Evolutionary conservation across 192 early-diverging fungal species (phyloP), one percentile per base, ranked within the genome.

Genomic region (Coemansia sp.): DNA sequence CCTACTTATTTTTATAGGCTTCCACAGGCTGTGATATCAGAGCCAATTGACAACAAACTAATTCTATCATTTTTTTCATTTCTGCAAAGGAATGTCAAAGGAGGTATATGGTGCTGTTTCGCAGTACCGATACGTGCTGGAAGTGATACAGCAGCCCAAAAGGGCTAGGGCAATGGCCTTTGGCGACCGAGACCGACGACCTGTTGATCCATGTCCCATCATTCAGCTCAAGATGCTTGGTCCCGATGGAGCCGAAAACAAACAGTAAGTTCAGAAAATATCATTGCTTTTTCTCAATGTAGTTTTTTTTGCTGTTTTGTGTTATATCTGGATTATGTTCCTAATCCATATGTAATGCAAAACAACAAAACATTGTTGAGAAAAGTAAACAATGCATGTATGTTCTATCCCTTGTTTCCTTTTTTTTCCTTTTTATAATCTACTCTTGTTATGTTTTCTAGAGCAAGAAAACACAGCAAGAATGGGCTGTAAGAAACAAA

Each of bases 201-300:
- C 66, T 6, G 57, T 76, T 22, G 81, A 84, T 44, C 81, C 81
- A 32, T 74, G 68, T 43, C 81, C 81, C 0, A 63, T 84, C 37
- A 56, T 84, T 6, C 59, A 73, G 53, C 56, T 84, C 46, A 53
- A 39, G 4, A 44, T 79, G 9, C 1, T 58, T 7, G 39, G 64
- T 9, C 48, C 70, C 40, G 70, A 84, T 32, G 76, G 76, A 19
- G 56, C 22, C 22, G 76, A 79, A 32, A 57, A 73, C 17, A 10
- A 61, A 12, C 48, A 69, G 81, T 75, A 84, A 84, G 81, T 83
- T 20, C 13, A 0, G 9, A 5, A 53, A 22, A 53, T 17, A 53
- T 22, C 6, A 53, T 51, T 20, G 9, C 48, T 50, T n/a, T 16
- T n/a, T n/a, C 48, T n/a, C 16, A 25, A 25, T 25, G 25, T 2